These are phyloP conservation scores for Amylocarpus encephaloides DNA, from an alignment of 2,329 filamentous ascomycete species.

Conservation along the genomic window DNA sequence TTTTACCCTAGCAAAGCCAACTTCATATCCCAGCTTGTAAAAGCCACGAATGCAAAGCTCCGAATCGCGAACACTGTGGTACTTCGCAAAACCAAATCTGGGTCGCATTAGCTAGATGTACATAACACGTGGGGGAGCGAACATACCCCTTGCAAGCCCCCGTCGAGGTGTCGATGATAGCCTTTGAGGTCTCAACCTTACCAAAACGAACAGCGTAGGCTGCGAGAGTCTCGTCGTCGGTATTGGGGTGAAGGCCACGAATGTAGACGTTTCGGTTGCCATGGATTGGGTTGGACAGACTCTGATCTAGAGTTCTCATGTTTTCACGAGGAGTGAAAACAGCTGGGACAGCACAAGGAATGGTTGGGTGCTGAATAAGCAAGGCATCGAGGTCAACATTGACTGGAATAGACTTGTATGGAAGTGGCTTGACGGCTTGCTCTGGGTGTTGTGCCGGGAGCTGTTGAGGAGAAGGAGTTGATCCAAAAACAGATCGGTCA, in stretches of 20 bases:
- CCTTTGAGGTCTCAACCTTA: conserved; percentile 92
- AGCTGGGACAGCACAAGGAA: conserved; percentile 85
- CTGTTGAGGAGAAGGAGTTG: conserved; percentile 60
- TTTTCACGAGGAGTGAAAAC: conserved; percentile 79
- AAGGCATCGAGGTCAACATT: conserved; percentile 51
- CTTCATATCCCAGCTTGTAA: conserved; percentile 90
- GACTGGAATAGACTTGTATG: conserved; percentile 29
- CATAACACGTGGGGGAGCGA: not conserved
- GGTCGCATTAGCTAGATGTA: conserved; percentile 2
- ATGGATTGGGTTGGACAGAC: conserved; percentile 81
- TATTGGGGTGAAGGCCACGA: conserved; percentile 88
- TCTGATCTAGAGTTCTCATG: conserved; percentile 86
- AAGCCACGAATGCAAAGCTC: conserved; percentile 96
- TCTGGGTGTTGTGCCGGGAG: conserved; percentile 39
- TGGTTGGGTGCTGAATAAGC: conserved; percentile 68
- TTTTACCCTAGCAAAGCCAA: conserved; percentile 83
- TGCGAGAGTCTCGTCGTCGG: conserved; percentile 82
- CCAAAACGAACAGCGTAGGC: conserved; percentile 84
- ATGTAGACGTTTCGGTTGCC: conserved; percentile 99
- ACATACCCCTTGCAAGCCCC: conserved; percentile 92
- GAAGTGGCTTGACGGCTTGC: conserved; percentile 25
- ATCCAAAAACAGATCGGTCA: conserved; percentile 57
- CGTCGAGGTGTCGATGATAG: conserved; percentile 91
- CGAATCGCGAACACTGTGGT: conserved; percentile 77
- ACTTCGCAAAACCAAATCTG: conserved; percentile 97